Base-by-base conservation (phyloP, 805 yeast species). In the Starmerella geochares region DNA sequence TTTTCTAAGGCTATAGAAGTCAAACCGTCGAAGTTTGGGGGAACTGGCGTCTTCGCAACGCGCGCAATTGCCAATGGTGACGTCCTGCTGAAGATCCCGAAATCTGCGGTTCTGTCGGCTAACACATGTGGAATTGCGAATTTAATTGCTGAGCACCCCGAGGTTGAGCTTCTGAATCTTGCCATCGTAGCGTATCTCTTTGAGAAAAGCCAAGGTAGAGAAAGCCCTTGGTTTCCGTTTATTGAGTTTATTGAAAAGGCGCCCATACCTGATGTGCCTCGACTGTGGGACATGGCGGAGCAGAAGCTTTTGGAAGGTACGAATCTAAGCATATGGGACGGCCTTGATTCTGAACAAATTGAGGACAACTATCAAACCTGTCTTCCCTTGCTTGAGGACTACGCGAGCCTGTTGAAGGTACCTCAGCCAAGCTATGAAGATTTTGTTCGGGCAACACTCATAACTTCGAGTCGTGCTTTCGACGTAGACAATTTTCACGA, bases 151-250 rank as follows among this genome's bases (percentile, higher is more conserved):
- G 95, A 85, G 40, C 31, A 41, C 11, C 72, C 72, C 25, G 71
- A 67, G 1, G 65, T 83, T 4, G 74, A 71, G 33, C 92, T 94
- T 0, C 76, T 83, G 67, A 71, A 77, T 37, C 83, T 80, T 0
- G 67, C 88, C 46, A 77, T 82, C 6, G 55, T 85, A 7, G 77
- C 88, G 0, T 83, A 79, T 51, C 69, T 87, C 24, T 86, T 84
- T 60, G 97, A 90, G 62, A 64, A 71, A 48, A 67, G 76, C 3
- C 67, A 73, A 41, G 77, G 77, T 2, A 67, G 70, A n/a, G 57
- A 63, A 3, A 82, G 94, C n/a, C 96, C 95, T 4, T 90, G 96
- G 96, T 70, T 52, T 52, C 70, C 68, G 3, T 90, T 82, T 62
- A 68, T 88, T 40, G 64, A 69, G 24, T 71, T 82, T 17, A 74